Evolutionary conservation across 1,284 basidiomycete genomes (phyloP), one percentile per base, ranked within the genome.

Genomic region (Agaricales sp.): DNA sequence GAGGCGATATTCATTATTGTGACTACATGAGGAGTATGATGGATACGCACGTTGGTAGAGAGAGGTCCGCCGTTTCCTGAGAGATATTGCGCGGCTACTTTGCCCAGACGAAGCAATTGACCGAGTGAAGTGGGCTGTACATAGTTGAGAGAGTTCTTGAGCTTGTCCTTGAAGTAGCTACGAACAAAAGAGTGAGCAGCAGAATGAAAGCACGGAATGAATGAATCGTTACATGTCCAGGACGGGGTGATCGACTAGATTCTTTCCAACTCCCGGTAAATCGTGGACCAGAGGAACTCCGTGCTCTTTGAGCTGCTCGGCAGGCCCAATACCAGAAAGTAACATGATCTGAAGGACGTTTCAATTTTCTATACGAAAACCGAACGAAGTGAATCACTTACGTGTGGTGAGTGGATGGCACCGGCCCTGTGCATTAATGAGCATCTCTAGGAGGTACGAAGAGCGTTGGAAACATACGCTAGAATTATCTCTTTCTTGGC

Each of bases 311-410:
- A 87, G 70, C 18, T 82, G 69, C 14, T 66, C 62, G 2, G 69
- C 68, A 16, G 80, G 77, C 0, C 84, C 84, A 19, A 87, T 61
- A 3, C 86, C 86, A 14, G 80, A 83, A 25, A 86, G 69, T 69
- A 87, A 73, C 12, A 91, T 71, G 38, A 89, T 74, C 69, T 88
- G 61, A 2, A 20, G 35, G 20, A 13, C 20, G n/a, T 18, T 35
- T 49, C 4, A 46, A 11, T 16, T n/a, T 3, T 25, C 16, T 18
- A 60, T 52, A 20, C 43, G 44, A 16, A n/a, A 41, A 41, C 8
- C 13, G 52, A 44, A 39, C 51, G 50, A 46, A 3, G 51, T 45
- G 13, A 45, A 55, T 21, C 23, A 51, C 65, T 48, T 54, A 77
- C 75, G 22, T 79, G 78, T 11, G 82, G 82, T 11, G 78, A 74